These are phyloP conservation scores for Meredithiella fracta DNA, from an alignment of 2,329 filamentous ascomycete genomes.

Conservation along the genomic window DNA sequence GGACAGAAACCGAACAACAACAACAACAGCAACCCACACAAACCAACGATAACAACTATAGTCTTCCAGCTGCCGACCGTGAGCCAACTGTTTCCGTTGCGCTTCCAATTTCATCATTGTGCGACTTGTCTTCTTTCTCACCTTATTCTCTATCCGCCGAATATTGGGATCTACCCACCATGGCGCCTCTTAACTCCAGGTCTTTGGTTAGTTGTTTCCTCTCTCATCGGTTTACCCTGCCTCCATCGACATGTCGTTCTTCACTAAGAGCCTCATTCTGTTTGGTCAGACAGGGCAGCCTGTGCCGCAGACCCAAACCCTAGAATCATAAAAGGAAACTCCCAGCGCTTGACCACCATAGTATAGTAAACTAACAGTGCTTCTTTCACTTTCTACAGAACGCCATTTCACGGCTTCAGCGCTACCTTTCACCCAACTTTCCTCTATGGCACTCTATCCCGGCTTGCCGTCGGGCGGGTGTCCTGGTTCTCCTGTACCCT, in stretches of 20 bases:
- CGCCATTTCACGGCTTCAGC: conserved; percentile 42
- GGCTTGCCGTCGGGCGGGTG: conserved; percentile 58
- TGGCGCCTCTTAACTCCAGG: conserved; percentile 38
- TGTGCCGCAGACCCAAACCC: background rate
- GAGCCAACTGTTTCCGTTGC: background rate
- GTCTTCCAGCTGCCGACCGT: background rate
- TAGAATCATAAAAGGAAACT: background rate
- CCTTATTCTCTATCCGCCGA: conserved; percentile 4
- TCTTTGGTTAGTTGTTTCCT: conserved; percentile 33
- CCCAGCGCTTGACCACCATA: background rate
- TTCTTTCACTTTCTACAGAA: conserved; percentile 25
- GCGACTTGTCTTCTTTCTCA: background rate
- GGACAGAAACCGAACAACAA: background rate
- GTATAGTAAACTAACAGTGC: background rate
- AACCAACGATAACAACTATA: background rate
- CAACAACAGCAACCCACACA: background rate
- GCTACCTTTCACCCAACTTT: conserved; percentile 44
- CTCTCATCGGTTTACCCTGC: background rate
- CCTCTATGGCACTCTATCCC: conserved; percentile 46
- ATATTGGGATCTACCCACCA: conserved; percentile 41
- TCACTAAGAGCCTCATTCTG: background rate
- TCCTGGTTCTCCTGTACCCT: conserved; percentile 75
- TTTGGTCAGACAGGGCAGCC: background rate
- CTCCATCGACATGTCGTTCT: background rate
- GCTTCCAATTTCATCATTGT: background rate